phyloP scores from a whole-genome alignment of 1,284 basidiomycete species.

The Apiotrichum porosum region DNA sequence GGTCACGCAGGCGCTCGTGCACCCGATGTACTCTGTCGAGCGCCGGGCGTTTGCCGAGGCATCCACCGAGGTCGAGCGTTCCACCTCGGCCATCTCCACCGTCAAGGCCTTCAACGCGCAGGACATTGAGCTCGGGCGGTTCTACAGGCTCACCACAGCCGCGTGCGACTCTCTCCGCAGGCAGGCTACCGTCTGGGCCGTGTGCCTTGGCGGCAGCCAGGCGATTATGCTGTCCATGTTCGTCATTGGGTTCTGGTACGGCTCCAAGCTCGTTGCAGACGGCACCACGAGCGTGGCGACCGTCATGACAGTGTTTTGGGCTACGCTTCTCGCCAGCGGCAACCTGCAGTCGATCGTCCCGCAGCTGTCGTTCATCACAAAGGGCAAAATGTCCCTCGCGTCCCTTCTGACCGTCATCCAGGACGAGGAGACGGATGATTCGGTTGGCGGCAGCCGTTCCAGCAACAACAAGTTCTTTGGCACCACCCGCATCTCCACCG shows the following conservation, averaged over 20 bases:
- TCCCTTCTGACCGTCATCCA: slow-evolving; percentile 62
- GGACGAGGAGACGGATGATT: slow-evolving; percentile 25
- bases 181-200: slow-evolving; percentile 69
- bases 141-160: slow-evolving; percentile 52
- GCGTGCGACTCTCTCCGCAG: slow-evolving; percentile 52
- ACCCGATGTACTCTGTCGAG: slow-evolving; percentile 65
- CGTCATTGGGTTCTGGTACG: slow-evolving; percentile 96
- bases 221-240: slow-evolving; percentile 86
- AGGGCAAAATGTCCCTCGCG: slow-evolving; percentile 79
- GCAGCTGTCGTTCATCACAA: slow-evolving; percentile 68
- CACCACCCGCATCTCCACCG: no score
- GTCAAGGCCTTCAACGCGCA: slow-evolving; percentile 95
- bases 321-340: slow-evolving; percentile 79
- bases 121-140: slow-evolving; percentile 56
- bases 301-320: slow-evolving; percentile 96
- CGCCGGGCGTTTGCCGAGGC: slow-evolving; percentile 64
- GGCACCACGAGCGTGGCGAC: slow-evolving; percentile 65
- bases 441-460: not conserved
- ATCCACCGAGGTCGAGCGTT: slow-evolving; percentile 73
- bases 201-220: slow-evolving; percentile 64
- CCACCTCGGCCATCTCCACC: slow-evolving; percentile 73
- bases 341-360: slow-evolving; percentile 78
- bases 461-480: not conserved
- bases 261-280: slow-evolving; percentile 73
- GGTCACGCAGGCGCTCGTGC: slow-evolving; percentile 61